These are phyloP conservation scores for Exophiala sp. DNA, from an alignment of 2,329 filamentous ascomycete genomes.

Conservation along the genomic window DNA sequence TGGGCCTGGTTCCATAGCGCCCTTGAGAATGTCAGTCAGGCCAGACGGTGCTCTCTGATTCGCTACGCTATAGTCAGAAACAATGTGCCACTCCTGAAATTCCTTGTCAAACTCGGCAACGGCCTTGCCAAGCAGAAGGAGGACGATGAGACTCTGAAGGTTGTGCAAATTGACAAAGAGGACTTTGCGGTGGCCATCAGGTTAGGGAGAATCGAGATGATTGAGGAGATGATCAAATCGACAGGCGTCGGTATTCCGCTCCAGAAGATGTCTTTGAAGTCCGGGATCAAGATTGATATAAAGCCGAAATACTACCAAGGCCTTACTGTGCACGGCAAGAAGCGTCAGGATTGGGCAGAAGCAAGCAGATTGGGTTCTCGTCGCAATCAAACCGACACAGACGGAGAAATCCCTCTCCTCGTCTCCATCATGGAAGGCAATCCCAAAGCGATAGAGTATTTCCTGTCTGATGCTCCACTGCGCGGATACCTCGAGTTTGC, in stretches of 20 bases:
- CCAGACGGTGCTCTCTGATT: conserved; percentile 31
- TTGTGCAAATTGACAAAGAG: conserved; percentile 26
- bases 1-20: conserved; percentile 24
- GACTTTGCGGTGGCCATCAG: conserved; percentile 41
- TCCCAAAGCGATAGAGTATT: conserved; percentile 69
- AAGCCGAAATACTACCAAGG: conserved; percentile 72
- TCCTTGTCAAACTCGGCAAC: conserved; percentile 52
- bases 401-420: conserved; percentile 33
- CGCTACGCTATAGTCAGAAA: conserved; percentile 48
- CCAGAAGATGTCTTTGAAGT: conserved; percentile 59
- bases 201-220: conserved; percentile 49
- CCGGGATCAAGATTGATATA: conserved; percentile 56
- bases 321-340: conserved; percentile 67
- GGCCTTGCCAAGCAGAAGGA: conserved; percentile 40
- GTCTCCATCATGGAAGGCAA: conserved; percentile 41
- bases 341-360: conserved; percentile 67
- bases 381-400: conserved; percentile 31
- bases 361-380: conserved; percentile 48
- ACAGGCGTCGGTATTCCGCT: conserved; percentile 65
- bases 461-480: conserved; percentile 64
- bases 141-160: conserved; percentile 19
- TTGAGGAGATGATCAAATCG: conserved; percentile 59
- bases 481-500: conserved; percentile 65
- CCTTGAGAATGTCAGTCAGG: background rate
- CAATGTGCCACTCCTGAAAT: conserved; percentile 50